These are phyloP conservation scores for Arthrobotrys sphaeroides DNA, from an alignment of 2,329 filamentous ascomycete genomes.

Conservation along the genomic window DNA sequence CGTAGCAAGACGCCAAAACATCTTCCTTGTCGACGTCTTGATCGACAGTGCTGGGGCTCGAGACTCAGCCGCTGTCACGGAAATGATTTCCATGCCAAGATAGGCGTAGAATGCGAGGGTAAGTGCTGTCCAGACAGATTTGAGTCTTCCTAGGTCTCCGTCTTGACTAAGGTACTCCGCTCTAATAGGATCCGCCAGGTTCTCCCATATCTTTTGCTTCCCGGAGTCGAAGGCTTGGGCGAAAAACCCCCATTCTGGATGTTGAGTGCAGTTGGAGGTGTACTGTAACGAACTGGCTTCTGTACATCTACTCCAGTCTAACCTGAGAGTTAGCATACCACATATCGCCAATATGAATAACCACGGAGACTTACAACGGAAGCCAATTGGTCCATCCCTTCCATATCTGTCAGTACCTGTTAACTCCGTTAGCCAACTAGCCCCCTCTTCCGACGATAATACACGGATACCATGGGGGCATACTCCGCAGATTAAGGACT, in stretches of 20 bases:
- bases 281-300: conserved; percentile 27
- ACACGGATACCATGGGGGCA: conserved; percentile 53
- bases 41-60: conserved; percentile 63
- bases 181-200: conserved; percentile 51
- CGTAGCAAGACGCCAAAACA: conserved; percentile 63
- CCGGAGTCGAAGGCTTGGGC: conserved; percentile 49
- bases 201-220: conserved; percentile 42
- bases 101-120: conserved; percentile 63
- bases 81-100: conserved; percentile 63
- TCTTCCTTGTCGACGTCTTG: conserved; percentile 64
- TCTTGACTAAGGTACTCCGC: conserved; percentile 56
- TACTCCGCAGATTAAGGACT: conserved; percentile 59
- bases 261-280: conserved; percentile 34
- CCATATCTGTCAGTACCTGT: conserved; percentile 42
- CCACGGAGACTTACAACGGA: conserved; percentile 26
- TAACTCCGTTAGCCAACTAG: conserved; percentile 1
- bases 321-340: conserved; percentile 40
- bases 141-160: conserved; percentile 59
- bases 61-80: conserved; percentile 63
- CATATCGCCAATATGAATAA: conserved; percentile 58
- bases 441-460: background rate
- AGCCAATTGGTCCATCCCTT: conserved; percentile 33
- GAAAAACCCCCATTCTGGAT: conserved; percentile 53
- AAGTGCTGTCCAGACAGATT: conserved; percentile 62
- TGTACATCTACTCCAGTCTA: conserved; percentile 50